Evolutionary conservation across 106 monocot genomes (phyloP), one percentile per base, ranked within the genome.

Genomic region (Dioscorea alata): DNA sequence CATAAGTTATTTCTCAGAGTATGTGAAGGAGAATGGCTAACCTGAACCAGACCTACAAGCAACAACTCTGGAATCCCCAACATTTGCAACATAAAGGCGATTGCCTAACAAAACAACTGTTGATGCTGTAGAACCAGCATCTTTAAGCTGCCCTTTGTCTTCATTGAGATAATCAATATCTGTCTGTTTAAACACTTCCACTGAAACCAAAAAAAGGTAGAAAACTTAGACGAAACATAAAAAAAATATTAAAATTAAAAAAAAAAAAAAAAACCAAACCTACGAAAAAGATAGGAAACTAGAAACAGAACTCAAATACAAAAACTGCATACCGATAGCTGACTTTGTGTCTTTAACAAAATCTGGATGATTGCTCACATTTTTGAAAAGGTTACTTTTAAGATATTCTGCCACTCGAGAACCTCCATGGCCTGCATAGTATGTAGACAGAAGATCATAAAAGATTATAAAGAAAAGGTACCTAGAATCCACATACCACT

Each of bases 61-160:
- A 23, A 90, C 90, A 13, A 73, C 86, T 74, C 86, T 86, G 31
- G 90, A 90, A 67, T 90, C 90, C 58, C 90, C 86, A 73, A 90
- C 90, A 84, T 90, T 90, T 67, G 90, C 90, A 64, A 86, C 84
- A 61, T 81, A 48, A 68, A 91, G 70, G 2, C 69, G 70, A 72
- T 87, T 84, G 18, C 83, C 81, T 28, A 90, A 50, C 64, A 90
- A 71, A 52, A 90, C 35, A 69, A 74, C 83, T 64, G 86, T 86
- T 76, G 86, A 65, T 59, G 90, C 90, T 67, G 90, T 87, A 71
- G 90, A 91, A 33, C 87, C 90, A 68, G 87, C 81, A 84, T 87
- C 90, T 66, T 73, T 83, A 31, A 74, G 75, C 25, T 77, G 69
- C 51, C 74, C 69, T 22, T 52, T 69, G 65, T 84, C 82, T 63